Evolutionary conservation across 1,284 basidiomycete genomes (phyloP), one percentile per base, ranked within the genome.

Genomic region (Neonothopanus nambi): DNA sequence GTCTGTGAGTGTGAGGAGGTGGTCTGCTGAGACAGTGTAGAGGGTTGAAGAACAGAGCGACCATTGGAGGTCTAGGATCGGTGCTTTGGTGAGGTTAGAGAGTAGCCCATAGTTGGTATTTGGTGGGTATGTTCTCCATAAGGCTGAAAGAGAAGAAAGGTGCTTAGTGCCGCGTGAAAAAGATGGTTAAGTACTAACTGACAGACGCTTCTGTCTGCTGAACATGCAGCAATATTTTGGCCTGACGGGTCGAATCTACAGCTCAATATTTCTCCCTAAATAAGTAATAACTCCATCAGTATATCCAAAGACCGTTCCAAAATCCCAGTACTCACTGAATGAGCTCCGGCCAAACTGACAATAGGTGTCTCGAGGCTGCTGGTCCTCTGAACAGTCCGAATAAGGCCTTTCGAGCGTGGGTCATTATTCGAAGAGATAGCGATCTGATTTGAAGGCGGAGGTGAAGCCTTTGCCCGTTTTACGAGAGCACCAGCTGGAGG

Each of bases 1-100:
- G 70, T 95, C 89, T 2, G 87, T 83, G 39, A 91, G 77, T 54
- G 73, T 75, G 40, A 97, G 74, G 0, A 85, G 85, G 68, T 90
- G 88, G 76, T 97, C 95, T 2, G 93, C 91, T 0, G 89, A 87
- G 35, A 90, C 88, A 18, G 87, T 87, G 65, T 95, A 87, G 37
- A 97, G 73, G 17, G 79, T 72, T 3, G 85, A 78, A 0, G 85
- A 85, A 64, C 71, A 79, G 40, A 90, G 78, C 0, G 90, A 91
- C 89, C 89, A 92, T 59, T 90, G 89, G 0, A 92, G 76, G 73
- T 91, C 89, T 40, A 87, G 77, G 36, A 92, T 85, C 51, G 90
- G 86, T 5, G 89, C 86, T 71, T 91, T 91, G 65, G 89, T 83
- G 51, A 88, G 75, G 59, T 75, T 83, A n/a, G 81, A 77, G 37